A percentile compares a stretch with the other conserved stretches of the same genome.
phyloP scores from a whole-genome alignment of 2,329 filamentous ascomycete species.

The Xylaria sp. region DNA sequence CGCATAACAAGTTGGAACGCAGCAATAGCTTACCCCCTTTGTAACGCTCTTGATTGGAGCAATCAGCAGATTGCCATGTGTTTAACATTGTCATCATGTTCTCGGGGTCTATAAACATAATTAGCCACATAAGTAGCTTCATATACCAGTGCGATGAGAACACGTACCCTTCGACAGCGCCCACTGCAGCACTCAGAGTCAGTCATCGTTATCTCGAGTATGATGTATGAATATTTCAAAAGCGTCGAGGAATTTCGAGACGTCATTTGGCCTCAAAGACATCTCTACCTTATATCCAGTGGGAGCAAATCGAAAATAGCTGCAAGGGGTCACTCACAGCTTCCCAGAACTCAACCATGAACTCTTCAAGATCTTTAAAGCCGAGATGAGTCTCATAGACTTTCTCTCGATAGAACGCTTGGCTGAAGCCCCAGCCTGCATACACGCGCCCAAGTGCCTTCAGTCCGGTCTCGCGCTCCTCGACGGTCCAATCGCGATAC shows the following conservation, averaged over 20 bases:
- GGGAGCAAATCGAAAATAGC: neutral
- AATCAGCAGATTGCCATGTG: conserved; percentile 82
- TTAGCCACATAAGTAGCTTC: conserved; percentile 5
- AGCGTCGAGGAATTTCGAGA: neutral
- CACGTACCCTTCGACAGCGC: conserved; percentile 70
- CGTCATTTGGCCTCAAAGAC: neutral
- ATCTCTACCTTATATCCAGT: neutral
- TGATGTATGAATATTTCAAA: neutral
- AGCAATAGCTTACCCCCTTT: conserved; percentile 55
- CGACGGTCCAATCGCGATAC: conserved; percentile 61
- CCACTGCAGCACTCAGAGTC: conserved; percentile 57
- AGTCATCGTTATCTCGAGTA: neutral
- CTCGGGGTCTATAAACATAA: conserved; percentile 67
- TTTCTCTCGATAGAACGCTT: conserved; percentile 79
- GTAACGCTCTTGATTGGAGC: conserved; percentile 75
- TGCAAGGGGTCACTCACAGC: conserved; percentile 37
- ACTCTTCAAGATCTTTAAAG: conserved; percentile 76
- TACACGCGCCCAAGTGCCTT: conserved; percentile 81
- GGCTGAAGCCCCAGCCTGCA: conserved; percentile 84
- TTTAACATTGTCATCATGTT: conserved; percentile 80
- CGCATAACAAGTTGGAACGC: neutral
- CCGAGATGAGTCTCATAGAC: conserved; percentile 73
- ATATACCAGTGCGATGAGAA: neutral
- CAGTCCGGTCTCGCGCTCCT: conserved; percentile 62
- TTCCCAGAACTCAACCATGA: conserved; percentile 82